These are phyloP conservation scores for Botryotinia narcissicola DNA, from an alignment of 2,329 filamentous ascomycete genomes.

Conservation along the genomic window DNA sequence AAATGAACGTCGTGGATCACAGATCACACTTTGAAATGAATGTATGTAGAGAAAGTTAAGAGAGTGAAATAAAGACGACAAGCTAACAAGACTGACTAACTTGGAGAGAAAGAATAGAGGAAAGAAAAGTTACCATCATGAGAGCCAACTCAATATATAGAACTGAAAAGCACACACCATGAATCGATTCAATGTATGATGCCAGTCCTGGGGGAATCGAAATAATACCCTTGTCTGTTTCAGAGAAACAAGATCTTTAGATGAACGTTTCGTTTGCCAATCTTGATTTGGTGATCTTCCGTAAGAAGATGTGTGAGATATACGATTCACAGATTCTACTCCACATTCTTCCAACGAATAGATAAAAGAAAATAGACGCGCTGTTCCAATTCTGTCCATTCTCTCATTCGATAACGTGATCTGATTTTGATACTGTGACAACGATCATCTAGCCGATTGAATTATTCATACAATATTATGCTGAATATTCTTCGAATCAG, in stretches of 20 bases:
- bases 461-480: not conserved
- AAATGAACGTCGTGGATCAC: slow-evolving; percentile 25
- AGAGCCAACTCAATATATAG: slow-evolving; percentile 15
- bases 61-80: not conserved
- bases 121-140: not conserved
- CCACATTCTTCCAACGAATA: not conserved
- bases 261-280: not conserved
- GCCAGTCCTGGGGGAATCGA: not conserved
- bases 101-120: slow-evolving; percentile 4
- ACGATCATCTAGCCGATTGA: not conserved
- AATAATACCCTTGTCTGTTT: not conserved
- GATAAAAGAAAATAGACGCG: not conserved
- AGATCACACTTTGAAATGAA: slow-evolving; percentile 17
- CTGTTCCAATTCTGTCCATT: not conserved
- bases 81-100: slow-evolving; percentile 17
- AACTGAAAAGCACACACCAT: not conserved
- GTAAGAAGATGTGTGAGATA: not conserved
- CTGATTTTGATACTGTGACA: not conserved
- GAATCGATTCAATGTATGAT: not conserved
- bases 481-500: not conserved
- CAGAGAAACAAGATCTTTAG: not conserved
- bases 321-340: not conserved
- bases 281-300: not conserved
- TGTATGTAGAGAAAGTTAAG: not conserved
- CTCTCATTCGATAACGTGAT: not conserved